Evolutionary conservation across 2,329 filamentous ascomycete genomes (phyloP).

Genomic region (Talaromyces pinophilus): DNA sequence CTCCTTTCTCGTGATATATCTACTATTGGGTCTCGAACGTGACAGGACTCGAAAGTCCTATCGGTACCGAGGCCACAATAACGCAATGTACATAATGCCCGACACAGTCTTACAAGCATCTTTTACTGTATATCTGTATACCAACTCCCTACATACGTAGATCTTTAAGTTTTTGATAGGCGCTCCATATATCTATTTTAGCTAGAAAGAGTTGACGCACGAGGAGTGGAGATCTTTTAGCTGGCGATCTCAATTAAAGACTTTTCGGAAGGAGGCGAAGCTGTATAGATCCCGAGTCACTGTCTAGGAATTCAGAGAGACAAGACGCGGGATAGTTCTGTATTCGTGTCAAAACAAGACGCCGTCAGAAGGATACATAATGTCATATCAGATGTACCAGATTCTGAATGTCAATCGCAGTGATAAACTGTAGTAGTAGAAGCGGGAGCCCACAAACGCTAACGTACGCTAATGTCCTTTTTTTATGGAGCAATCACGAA

Average conservation of each 20-base stretch:
- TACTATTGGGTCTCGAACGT: neutral
- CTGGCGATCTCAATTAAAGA: constrained; percentile 19
- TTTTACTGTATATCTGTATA: neutral
- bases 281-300: neutral
- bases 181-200: neutral
- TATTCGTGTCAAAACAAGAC: neutral
- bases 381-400: neutral
- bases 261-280: neutral
- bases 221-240: constrained; percentile 17
- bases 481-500: constrained; percentile 12
- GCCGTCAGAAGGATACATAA: neutral
- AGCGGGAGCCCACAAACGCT: neutral
- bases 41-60: neutral
- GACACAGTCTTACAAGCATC: neutral
- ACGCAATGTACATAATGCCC: neutral
- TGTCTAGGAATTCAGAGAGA: neutral
- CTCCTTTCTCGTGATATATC: neutral
- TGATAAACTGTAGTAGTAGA: neutral
- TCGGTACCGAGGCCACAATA: neutral
- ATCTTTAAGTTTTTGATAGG: neutral
- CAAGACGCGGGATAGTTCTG: neutral
- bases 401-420: neutral
- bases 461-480: constrained; percentile 1
- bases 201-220: constrained; percentile 4
- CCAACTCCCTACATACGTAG: neutral